A percentile compares a stretch with the other conserved stretches of the same genome.
These are phyloP conservation scores for Hebeloma cylindrosporum DNA, from an alignment of 768 basidiomycete species.

Conservation along the genomic window DNA sequence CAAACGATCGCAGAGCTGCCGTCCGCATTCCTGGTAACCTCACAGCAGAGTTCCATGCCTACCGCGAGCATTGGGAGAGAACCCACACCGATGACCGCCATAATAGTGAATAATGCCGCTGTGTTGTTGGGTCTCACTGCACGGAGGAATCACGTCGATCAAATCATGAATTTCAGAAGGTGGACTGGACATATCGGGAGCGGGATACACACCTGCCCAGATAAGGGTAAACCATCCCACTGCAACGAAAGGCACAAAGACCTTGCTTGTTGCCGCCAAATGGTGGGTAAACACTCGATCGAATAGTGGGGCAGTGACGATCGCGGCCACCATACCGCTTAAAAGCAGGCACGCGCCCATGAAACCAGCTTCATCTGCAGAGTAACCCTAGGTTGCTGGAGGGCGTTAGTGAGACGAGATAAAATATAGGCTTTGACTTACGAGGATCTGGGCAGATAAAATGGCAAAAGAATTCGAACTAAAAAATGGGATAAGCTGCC, in stretches of 20 bases:
- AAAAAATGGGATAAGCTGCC: neutral
- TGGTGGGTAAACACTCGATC: conserved; percentile 81
- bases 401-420: neutral
- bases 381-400: conserved; percentile 74
- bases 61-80: conserved; percentile 75
- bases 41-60: conserved; percentile 74
- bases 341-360: conserved; percentile 68
- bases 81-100: conserved; percentile 64
- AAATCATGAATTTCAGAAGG: neutral
- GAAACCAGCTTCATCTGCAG: conserved; percentile 61
- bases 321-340: conserved; percentile 68
- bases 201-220: conserved; percentile 64
- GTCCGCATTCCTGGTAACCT: conserved; percentile 78
- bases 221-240: conserved; percentile 71
- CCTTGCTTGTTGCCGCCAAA: conserved; percentile 58
- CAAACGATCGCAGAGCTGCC: conserved; percentile 75
- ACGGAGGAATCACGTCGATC: neutral
- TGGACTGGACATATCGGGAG: neutral
- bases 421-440: conserved; percentile 32
- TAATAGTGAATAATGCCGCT: conserved; percentile 61
- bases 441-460: conserved; percentile 67
- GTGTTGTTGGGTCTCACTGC: conserved; percentile 65
- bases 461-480: conserved; percentile 66
- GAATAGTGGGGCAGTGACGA: conserved; percentile 70
- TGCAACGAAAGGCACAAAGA: conserved; percentile 61